Evolutionary conservation across 1,284 basidiomycete species (phyloP).

Genomic region (Sanghuangporus sanghuang): DNA sequence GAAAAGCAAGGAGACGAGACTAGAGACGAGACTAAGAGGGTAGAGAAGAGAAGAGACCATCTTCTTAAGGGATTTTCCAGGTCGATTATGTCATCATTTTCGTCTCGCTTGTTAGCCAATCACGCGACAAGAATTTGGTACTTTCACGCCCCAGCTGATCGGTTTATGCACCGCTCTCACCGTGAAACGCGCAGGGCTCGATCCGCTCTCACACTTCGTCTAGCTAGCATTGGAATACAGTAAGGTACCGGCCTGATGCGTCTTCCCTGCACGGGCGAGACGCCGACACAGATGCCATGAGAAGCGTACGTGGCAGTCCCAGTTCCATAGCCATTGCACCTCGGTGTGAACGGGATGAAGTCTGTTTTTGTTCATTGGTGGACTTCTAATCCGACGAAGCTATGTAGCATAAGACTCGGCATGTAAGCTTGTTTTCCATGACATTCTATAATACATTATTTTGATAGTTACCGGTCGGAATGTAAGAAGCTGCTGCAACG

Average conservation of each 20-base stretch:
- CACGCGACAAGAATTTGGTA: not conserved
- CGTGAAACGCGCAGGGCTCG: not conserved
- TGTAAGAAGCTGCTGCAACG: too few relatives aligned
- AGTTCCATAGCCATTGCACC: not conserved
- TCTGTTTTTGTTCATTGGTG: too few relatives aligned
- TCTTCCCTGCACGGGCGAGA: not conserved
- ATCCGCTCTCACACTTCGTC: not conserved
- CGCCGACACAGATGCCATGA: not conserved
- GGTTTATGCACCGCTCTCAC: not conserved
- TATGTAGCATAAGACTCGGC: too few relatives aligned
- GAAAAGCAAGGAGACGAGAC: conserved; percentile 3
- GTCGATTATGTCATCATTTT: not conserved
- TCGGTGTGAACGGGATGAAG: too few relatives aligned
- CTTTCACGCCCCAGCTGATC: not conserved
- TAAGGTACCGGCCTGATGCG: not conserved
- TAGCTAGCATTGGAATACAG: not conserved
- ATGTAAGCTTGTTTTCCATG: too few relatives aligned
- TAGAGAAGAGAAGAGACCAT: too few relatives aligned
- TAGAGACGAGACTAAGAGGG: too few relatives aligned
- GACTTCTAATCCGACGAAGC: too few relatives aligned
- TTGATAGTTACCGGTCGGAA: too few relatives aligned
- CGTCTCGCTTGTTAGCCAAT: not conserved
- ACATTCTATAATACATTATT: too few relatives aligned
- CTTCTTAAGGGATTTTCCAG: conserved; percentile 10
- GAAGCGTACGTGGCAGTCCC: conserved; percentile 6